Evolutionary conservation across 495 filamentous ascomycete genomes (phyloP), one percentile per base, ranked within the genome.

Genomic region (Eremomyces bilateralis): DNA sequence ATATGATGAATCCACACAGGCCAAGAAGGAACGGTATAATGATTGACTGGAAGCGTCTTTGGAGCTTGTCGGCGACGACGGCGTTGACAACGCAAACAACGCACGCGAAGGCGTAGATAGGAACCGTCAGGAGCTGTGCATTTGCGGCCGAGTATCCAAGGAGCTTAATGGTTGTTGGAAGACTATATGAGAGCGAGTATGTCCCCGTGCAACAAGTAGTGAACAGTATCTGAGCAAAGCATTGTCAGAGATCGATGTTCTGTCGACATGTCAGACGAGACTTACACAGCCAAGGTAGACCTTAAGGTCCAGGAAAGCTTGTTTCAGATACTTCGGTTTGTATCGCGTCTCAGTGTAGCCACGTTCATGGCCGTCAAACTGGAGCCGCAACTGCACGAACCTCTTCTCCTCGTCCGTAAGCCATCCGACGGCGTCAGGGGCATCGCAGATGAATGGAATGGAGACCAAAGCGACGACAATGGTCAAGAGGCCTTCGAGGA

Each of bases 181-280:
- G 84, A 64, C 84, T 88, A 52, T 88, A 83, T 12, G 78, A 81
- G 5, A 81, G 72, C 2, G 75, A 73, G 33, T 69, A 72, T 20
- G 69, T 27, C 24, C 67, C 18, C 71, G 67, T 11, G 79, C 71
- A 50, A 81, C 73, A 45, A 73, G 67, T 32, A 81, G n/a, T n/a
- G n/a, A n/a, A n/a, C n/a, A n/a, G n/a, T n/a, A n/a, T n/a, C n/a
- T n/a, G n/a, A n/a, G n/a, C n/a, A n/a, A n/a, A n/a, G n/a, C n/a
- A n/a, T n/a, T n/a, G n/a, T n/a, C 8, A 8, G 24, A 27, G 24
- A 27, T 27, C 8, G 6, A 8, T 8, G 24, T 13, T 27, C 24
- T 13, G 8, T 27, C 13, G 24, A 13, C 13, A 27, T 27, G 24
- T 8, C 13, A 27, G 8, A n/a, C 24, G 24, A 27, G 8, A 27